Conservation (phyloP, 805 yeast genomes). For the Metschnikowia cubensis region DNA sequence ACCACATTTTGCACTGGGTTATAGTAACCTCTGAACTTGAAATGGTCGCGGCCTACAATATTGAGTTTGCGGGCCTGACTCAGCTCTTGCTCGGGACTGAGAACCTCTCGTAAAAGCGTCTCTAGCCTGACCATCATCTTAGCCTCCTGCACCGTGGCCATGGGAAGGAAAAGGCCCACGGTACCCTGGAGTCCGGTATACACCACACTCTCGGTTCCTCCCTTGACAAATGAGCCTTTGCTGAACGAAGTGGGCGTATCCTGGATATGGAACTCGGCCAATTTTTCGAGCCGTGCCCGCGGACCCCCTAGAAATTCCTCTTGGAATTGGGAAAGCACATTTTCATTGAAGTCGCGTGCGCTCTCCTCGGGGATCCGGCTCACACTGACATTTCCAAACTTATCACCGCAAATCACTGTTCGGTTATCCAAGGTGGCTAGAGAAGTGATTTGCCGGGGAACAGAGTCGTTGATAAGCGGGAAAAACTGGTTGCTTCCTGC, state of each 20-base stretch:
- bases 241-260: conserved; percentile 68
- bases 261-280: conserved; percentile 58
- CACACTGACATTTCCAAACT: conserved; percentile 75
- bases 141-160: conserved; percentile 58
- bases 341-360: conserved; percentile 49
- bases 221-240: conserved; percentile 50
- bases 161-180: conserved; percentile 68
- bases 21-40: conserved; percentile 71
- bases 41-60: conserved; percentile 63
- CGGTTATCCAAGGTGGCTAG: conserved; percentile 62
- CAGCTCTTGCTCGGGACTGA: conserved; percentile 24
- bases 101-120: conserved; percentile 32
- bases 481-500: conserved; percentile 46
- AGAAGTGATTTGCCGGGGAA: conserved; percentile 63
- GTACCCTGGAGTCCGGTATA: conserved; percentile 82
- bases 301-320: conserved; percentile 46
- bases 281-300: conserved; percentile 46
- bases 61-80: conserved; percentile 25
- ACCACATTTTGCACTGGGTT: conserved; percentile 72
- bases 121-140: conserved; percentile 57
- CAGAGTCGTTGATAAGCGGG: conserved; percentile 65
- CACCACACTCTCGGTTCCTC: conserved; percentile 63
- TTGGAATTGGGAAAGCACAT: conserved; percentile 29
- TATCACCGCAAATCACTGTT: conserved; percentile 81
- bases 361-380: conserved; percentile 55